Conservation (phyloP, 257 asterid genomes). For the Paulownia fortunei region DNA sequence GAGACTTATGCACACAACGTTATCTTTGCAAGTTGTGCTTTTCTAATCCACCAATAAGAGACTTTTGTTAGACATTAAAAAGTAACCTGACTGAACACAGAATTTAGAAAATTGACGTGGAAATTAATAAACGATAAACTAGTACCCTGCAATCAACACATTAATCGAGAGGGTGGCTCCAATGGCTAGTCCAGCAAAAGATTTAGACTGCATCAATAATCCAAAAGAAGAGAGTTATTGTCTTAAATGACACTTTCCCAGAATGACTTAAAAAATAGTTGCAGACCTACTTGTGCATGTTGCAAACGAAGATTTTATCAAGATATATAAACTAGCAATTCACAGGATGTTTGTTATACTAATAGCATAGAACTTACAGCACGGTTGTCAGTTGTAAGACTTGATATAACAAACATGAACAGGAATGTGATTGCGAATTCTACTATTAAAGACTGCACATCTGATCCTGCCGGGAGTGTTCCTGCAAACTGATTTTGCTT, state of each 20-base stretch:
- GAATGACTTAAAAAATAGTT: neutral
- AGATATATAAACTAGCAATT: neutral
- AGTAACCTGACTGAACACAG: neutral
- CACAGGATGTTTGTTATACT: neutral
- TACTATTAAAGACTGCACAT: conserved; percentile 36
- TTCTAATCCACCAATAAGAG: neutral
- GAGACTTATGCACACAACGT: neutral
- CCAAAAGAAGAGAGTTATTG: neutral
- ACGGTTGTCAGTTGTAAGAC: conserved; percentile 36
- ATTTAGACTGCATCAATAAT: conserved; percentile 22
- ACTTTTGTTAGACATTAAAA: neutral
- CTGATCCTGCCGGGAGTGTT: conserved; percentile 40
- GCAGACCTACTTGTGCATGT: neutral
- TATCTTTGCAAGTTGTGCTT: neutral
- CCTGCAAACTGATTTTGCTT: conserved; percentile 37
- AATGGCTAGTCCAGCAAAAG: conserved; percentile 33
- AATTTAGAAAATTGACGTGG: too few relatives aligned
- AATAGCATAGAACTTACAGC: conserved; percentile 18
- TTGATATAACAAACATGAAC: conserved; percentile 41
- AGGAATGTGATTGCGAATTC: conserved; percentile 43
- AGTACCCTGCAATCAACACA: conserved; percentile 45
- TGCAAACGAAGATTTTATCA: too few relatives aligned
- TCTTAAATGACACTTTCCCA: too few relatives aligned
- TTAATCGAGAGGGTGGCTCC: conserved; percentile 37
- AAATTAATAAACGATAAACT: neutral